phyloP scores from a whole-genome alignment of 2,329 filamentous ascomycete genomes.

The Hirsutella minnesotensis region DNA sequence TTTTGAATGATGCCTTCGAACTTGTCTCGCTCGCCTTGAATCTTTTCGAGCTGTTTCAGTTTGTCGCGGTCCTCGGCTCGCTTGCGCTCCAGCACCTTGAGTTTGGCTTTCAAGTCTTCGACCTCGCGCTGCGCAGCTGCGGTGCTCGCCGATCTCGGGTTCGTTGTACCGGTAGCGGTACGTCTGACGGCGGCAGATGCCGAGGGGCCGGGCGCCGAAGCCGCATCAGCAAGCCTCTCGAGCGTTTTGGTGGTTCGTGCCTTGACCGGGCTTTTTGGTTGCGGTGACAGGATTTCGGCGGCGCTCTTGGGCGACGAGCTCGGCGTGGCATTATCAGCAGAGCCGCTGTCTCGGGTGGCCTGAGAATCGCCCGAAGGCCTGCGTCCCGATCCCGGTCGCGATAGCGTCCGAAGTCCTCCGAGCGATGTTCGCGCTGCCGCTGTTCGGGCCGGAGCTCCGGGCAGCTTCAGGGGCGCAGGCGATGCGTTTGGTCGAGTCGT shows the following conservation, averaged over 20 bases:
- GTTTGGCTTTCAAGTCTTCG: conserved; percentile 79
- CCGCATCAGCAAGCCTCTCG: conserved; percentile 35
- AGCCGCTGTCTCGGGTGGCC: conserved; percentile 27
- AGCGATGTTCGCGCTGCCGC: conserved; percentile 28
- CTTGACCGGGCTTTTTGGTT: conserved; percentile 37
- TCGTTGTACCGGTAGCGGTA: conserved; percentile 15
- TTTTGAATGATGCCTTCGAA: conserved; percentile 83
- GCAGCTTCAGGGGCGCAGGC: conserved; percentile 22
- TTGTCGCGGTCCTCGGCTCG: conserved; percentile 75
- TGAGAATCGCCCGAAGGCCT: conserved; percentile 35
- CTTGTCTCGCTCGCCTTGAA: conserved; percentile 65
- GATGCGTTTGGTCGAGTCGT: conserved; percentile 32
- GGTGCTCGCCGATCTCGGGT: conserved; percentile 29
- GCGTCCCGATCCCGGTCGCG: conserved; percentile 28
- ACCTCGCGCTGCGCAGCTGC: conserved; percentile 54
- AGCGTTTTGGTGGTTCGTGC: conserved; percentile 38
- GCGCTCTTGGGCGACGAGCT: conserved; percentile 40
- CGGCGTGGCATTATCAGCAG: conserved; percentile 18
- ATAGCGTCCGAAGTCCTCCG: conserved; percentile 19
- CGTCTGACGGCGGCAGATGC: conserved; percentile 19
- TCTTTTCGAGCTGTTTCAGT: conserved; percentile 63
- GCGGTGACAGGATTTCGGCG: conserved; percentile 35
- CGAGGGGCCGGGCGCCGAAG: conserved; percentile 12
- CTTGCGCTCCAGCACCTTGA: conserved; percentile 81
- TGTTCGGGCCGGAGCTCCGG: conserved; percentile 22